Evolutionary conservation across 2,329 filamentous ascomycete species (phyloP).

Genomic region (Drechslerella dactyloides): DNA sequence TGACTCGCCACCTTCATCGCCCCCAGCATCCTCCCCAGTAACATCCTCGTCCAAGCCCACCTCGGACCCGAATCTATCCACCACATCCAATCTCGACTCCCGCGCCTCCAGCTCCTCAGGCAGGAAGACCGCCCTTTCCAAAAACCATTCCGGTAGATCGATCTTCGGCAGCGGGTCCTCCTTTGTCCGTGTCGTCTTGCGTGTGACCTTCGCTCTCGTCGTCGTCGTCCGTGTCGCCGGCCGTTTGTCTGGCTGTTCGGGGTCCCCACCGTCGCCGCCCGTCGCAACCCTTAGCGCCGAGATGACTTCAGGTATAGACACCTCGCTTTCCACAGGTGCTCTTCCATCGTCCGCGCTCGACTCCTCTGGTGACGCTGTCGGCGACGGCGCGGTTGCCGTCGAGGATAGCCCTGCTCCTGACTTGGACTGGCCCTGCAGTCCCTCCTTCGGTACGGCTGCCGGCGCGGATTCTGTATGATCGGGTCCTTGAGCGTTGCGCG

Average conservation of each 20-base stretch:
- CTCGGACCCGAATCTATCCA: slow-evolving; percentile 51
- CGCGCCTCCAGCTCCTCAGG: slow-evolving; percentile 55
- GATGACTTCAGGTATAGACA: slow-evolving; percentile 23
- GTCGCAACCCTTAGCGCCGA: slow-evolving; percentile 15
- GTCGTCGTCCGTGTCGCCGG: slow-evolving; percentile 22
- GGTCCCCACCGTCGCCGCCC: slow-evolving; percentile 55
- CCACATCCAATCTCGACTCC: slow-evolving; percentile 39
- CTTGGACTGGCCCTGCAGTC: background rate
- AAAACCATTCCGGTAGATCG: slow-evolving; percentile 66
- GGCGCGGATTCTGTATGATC: slow-evolving; percentile 13
- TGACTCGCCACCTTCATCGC: slow-evolving; percentile 17
- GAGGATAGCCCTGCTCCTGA: background rate
- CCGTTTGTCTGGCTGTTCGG: slow-evolving; percentile 52
- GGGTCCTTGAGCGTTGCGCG: slow-evolving; percentile 27
- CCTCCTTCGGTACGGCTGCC: slow-evolving; percentile 17
- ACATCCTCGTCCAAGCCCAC: slow-evolving; percentile 49
- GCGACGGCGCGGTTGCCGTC: slow-evolving; percentile 1
- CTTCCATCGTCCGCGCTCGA: slow-evolving; percentile 26
- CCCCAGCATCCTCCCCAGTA: slow-evolving; percentile 47
- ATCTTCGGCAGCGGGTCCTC: slow-evolving; percentile 56
- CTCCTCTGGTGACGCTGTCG: slow-evolving; percentile 23
- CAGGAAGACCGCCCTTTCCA: slow-evolving; percentile 63
- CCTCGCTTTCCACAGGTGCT: slow-evolving; percentile 14
- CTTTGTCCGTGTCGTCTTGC: slow-evolving; percentile 33
- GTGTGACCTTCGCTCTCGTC: slow-evolving; percentile 16